Evolutionary conservation across 1,284 basidiomycete genomes (phyloP).

Genomic region (Malassezia arunalokei): DNA sequence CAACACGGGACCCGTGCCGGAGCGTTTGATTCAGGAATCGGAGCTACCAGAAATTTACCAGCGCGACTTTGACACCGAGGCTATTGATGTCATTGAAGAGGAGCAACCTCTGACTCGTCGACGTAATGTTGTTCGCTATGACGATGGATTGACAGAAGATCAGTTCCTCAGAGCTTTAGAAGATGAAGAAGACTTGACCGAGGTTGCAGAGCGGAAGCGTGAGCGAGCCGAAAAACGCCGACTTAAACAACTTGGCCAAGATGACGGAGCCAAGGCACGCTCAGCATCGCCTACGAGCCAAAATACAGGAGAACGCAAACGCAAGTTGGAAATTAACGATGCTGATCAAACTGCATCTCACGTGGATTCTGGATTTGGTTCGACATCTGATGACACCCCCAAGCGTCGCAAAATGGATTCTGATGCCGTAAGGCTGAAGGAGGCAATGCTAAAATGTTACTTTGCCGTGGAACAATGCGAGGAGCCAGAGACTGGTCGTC

Average conservation of each 20-base stretch:
- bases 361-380: conserved; percentile 18
- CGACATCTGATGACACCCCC: conserved; percentile 36
- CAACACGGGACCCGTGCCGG: conserved; percentile 55
- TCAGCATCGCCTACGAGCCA: conserved; percentile 6
- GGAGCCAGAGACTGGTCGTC: conserved; percentile 54
- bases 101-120: conserved; percentile 65
- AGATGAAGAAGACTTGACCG: conserved; percentile 65
- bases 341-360: conserved; percentile 7
- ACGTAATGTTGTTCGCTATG: conserved; percentile 76
- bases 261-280: background rate
- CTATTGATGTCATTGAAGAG: conserved; percentile 50
- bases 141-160: conserved; percentile 85
- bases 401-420: conserved; percentile 64
- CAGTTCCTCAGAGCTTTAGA: conserved; percentile 66
- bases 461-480: conserved; percentile 65
- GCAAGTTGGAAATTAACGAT: conserved; percentile 25
- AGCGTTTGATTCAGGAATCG: conserved; percentile 67
- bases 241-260: conserved; percentile 22
- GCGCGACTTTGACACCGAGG: conserved; percentile 51
- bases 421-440: conserved; percentile 58
- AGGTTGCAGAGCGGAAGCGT: conserved; percentile 45
- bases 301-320: conserved; percentile 26
- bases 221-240: conserved; percentile 41
- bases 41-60: conserved; percentile 90
- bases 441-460: conserved; percentile 67